Evolutionary conservation across 192 early-diverging fungal species (phyloP).

Genomic region (Mortierella hygrophila): DNA sequence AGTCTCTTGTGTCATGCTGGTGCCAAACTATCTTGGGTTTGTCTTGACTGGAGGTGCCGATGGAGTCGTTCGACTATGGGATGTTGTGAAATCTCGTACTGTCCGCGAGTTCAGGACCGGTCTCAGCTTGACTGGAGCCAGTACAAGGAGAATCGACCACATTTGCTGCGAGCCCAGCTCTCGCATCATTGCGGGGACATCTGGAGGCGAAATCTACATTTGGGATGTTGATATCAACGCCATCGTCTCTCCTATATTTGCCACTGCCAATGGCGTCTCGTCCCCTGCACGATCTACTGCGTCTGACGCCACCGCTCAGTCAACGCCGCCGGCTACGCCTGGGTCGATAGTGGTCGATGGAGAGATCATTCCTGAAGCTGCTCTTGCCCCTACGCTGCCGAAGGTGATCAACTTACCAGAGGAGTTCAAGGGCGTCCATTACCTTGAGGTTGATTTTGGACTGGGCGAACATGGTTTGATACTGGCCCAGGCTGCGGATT

Average conservation of each 20-base stretch:
- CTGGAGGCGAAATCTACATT: constrained; percentile 34
- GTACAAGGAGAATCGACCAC: constrained; percentile 16
- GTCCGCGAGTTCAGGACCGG: constrained; percentile 45
- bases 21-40: constrained; percentile 30
- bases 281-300: constrained; percentile 7
- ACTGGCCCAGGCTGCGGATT: constrained; percentile 16
- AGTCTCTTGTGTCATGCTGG: constrained; percentile 53
- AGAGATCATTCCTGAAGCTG: not conserved
- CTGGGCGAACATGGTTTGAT: constrained; percentile 21
- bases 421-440: constrained; percentile 31
- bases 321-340: not conserved
- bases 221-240: constrained; percentile 38
- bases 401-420: constrained; percentile 25
- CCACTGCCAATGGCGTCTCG: constrained; percentile 13
- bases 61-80: constrained; percentile 66
- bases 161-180: constrained; percentile 47
- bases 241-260: constrained; percentile 14
- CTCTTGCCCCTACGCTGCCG: not conserved
- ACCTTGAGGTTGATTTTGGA: constrained; percentile 44
- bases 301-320: not conserved
- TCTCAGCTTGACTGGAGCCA: not conserved
- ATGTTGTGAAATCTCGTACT: constrained; percentile 51
- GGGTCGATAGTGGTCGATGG: not conserved
- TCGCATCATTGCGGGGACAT: constrained; percentile 39
- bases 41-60: constrained; percentile 67